Evolutionary conservation across 129 eudicot species (phyloP).

Genomic region (Centella asiatica): DNA sequence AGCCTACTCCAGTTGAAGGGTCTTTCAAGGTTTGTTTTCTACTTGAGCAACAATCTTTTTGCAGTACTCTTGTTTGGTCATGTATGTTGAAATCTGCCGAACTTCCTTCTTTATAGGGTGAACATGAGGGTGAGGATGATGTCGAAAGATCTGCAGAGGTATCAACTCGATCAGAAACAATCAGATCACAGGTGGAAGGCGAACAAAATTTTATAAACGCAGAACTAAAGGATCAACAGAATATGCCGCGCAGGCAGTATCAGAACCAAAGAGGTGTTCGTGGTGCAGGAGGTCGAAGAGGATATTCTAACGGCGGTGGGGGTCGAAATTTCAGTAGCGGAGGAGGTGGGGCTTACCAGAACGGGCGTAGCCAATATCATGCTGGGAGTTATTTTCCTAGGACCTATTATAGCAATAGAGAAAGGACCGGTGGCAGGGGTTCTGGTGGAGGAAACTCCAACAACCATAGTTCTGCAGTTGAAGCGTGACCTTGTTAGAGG

Average conservation of each 20-base stretch:
- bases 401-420: conserved; percentile 40
- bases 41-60: background rate
- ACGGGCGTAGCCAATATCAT: conserved; percentile 62
- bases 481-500: conserved; percentile 25
- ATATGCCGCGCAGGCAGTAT: conserved; percentile 36
- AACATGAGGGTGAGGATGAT: conserved; percentile 20
- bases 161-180: conserved; percentile 15
- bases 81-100: background rate
- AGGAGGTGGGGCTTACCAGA: conserved; percentile 64
- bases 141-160: conserved; percentile 36
- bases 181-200: conserved; percentile 16
- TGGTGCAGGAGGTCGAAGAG: conserved; percentile 52
- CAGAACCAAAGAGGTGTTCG: conserved; percentile 63
- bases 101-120: conserved; percentile 30
- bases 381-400: conserved; percentile 61
- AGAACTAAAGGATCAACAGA: conserved; percentile 46
- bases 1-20: conserved; percentile 37
- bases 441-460: conserved; percentile 34
- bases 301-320: conserved; percentile 60
- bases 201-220: conserved; percentile 22
- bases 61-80: background rate
- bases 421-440: conserved; percentile 55
- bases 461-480: conserved; percentile 27
- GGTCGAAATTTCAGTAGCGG: conserved; percentile 55
- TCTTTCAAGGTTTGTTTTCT: conserved; percentile 30